These are phyloP conservation scores for Calocybe gangraenosa DNA, from an alignment of 768 basidiomycete species.

Conservation along the genomic window DNA sequence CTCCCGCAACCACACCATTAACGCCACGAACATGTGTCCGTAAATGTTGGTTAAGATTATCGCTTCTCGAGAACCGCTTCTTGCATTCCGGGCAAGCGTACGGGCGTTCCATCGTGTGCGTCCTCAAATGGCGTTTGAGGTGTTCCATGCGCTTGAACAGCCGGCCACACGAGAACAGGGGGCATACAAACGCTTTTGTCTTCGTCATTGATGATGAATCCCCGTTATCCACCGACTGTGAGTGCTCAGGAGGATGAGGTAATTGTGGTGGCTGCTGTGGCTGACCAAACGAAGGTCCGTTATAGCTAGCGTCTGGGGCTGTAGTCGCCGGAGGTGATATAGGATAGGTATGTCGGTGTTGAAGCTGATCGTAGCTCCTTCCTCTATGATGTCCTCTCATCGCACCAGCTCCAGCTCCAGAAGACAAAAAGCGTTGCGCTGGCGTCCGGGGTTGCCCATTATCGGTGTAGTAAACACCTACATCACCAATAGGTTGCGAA, in stretches of 20 bases:
- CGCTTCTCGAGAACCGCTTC: slow-evolving; percentile 84
- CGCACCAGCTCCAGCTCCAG: slow-evolving; percentile 8
- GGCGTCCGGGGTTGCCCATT: slow-evolving; percentile 18
- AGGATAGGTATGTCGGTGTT: slow-evolving; percentile 26
- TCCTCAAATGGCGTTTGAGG: slow-evolving; percentile 80
- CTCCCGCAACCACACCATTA: slow-evolving; percentile 15
- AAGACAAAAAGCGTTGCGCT: slow-evolving; percentile 8
- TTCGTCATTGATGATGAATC: slow-evolving; percentile 31
- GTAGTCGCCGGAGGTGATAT: slow-evolving; percentile 10
- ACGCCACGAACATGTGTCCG: slow-evolving; percentile 59
- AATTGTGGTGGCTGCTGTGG: too few relatives aligned
- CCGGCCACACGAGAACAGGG: slow-evolving; percentile 77
- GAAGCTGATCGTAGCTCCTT: slow-evolving; percentile 27
- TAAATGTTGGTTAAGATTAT: slow-evolving; percentile 85
- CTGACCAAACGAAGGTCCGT: too few relatives aligned
- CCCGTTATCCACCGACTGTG: slow-evolving; percentile 9
- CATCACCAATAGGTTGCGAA: slow-evolving; percentile 24
- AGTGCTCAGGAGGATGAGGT: too few relatives aligned
- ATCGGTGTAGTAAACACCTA: slow-evolving; percentile 28
- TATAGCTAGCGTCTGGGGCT: too few relatives aligned
- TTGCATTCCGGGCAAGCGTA: slow-evolving; percentile 70
- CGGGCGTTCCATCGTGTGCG: slow-evolving; percentile 87
- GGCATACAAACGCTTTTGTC: slow-evolving; percentile 74
- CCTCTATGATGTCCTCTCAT: slow-evolving; percentile 17
- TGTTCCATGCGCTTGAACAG: slow-evolving; percentile 93